phyloP scores from a whole-genome alignment of 352 stramenopile species.

The Globisporangium spinosum region DNA sequence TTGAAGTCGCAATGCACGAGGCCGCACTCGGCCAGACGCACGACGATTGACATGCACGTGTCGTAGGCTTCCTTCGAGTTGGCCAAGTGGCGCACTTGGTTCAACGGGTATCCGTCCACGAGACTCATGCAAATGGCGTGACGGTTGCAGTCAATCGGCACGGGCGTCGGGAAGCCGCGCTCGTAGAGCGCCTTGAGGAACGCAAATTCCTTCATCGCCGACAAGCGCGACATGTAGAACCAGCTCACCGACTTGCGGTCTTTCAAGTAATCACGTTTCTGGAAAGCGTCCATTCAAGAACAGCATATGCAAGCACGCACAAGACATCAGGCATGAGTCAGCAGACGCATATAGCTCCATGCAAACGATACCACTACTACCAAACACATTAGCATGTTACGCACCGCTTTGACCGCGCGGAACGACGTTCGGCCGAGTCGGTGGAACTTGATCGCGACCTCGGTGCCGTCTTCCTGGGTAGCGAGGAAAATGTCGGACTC shows the following conservation, averaged over 20 bases:
- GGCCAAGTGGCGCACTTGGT: slow-evolving; percentile 91
- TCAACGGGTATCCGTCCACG: slow-evolving; percentile 93
- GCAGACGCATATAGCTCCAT: not conserved
- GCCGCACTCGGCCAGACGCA: slow-evolving; percentile 94
- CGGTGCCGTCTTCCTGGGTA: slow-evolving; percentile 90
- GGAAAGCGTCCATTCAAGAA: slow-evolving; percentile 15
- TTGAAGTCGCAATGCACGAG: slow-evolving; percentile 99
- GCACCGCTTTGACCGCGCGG: slow-evolving; percentile 90
- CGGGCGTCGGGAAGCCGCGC: slow-evolving; percentile 96
- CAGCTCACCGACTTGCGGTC: slow-evolving; percentile 94
- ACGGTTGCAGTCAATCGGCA: slow-evolving; percentile 96
- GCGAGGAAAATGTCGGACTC: slow-evolving; percentile 99
- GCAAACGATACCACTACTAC: not conserved
- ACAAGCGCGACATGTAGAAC: slow-evolving; percentile 99
- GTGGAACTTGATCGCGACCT: slow-evolving; percentile 99
- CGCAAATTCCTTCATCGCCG: slow-evolving; percentile 97
- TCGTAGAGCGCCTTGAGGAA: slow-evolving; percentile 98
- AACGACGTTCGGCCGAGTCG: slow-evolving; percentile 98
- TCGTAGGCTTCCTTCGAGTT: slow-evolving; percentile 96
- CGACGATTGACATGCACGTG: slow-evolving; percentile 93
- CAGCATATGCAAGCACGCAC: slow-evolving; percentile 7
- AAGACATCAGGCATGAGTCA: not conserved
- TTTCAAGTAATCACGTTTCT: slow-evolving; percentile 99
- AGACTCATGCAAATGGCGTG: slow-evolving; percentile 98
- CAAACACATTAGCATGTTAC: slow-evolving; percentile 1